Conservation (phyloP, 192 early-diverging fungal species). For the Entophlyctis helioformis region DNA sequence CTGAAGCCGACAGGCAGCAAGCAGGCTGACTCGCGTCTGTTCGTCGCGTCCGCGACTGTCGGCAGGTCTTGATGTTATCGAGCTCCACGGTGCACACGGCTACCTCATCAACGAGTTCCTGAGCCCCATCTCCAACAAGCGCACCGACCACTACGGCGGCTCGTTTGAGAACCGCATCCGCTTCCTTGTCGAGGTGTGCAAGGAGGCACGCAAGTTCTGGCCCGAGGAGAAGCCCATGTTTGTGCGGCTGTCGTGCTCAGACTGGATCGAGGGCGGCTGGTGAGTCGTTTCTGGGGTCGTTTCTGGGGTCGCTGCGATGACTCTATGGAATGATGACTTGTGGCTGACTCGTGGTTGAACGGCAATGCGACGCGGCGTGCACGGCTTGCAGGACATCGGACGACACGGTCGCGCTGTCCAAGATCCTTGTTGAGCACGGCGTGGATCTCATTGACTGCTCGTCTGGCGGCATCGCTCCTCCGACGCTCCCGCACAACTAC, state of each 20-base stretch:
- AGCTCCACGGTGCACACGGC: constrained; percentile 86
- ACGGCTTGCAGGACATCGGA: too few species aligned
- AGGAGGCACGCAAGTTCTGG: constrained; percentile 56
- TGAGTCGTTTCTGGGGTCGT: too few species aligned
- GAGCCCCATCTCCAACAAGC: constrained; percentile 65
- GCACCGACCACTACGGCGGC: constrained; percentile 89
- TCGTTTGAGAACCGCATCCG: constrained; percentile 78
- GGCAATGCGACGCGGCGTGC: too few species aligned
- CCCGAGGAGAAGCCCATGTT: constrained; percentile 73
- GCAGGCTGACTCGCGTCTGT: too few species aligned
- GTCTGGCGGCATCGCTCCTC: constrained; percentile 58
- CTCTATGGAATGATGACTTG: too few species aligned
- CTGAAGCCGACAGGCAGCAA: too few species aligned
- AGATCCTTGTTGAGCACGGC: constrained; percentile 43
- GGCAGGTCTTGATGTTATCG: constrained; percentile 86
- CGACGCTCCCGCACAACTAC: background rate
- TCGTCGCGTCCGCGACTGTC: too few species aligned
- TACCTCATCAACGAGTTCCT: constrained; percentile 76
- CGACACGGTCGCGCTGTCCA: constrained; percentile 55
- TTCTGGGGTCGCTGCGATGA: too few species aligned
- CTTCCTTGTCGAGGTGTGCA: constrained; percentile 58
- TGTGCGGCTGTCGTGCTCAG: constrained; percentile 68
- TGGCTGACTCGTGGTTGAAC: too few species aligned
- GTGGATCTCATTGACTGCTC: constrained; percentile 85
- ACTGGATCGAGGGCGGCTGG: constrained; percentile 61